Conservation (phyloP, 2,329 filamentous ascomycete species). For the Ophiostoma pallidulum region DNA sequence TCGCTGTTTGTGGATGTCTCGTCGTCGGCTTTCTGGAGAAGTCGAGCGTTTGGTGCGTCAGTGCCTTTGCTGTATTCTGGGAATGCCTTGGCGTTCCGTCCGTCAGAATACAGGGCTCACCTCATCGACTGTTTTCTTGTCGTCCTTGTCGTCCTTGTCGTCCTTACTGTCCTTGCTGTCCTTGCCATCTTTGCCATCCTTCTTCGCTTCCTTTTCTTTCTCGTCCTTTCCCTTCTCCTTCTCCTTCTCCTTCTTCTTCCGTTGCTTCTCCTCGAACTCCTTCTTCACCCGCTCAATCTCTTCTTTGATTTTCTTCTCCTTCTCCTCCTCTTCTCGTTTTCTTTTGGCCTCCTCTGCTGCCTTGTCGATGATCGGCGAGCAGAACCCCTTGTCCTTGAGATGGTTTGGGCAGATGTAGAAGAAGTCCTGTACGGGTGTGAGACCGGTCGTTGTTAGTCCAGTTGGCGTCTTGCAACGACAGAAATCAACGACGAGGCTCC, state of each 20-base stretch:
- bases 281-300: conserved; percentile 59
- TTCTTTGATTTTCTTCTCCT: conserved; percentile 55
- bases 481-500: no score
- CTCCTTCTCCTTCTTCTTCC: conserved; percentile 59
- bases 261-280: conserved; percentile 66
- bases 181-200: conserved; percentile 33
- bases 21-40: conserved; percentile 1
- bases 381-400: conserved; percentile 75
- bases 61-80: no score
- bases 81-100: no score
- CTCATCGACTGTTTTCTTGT: conserved; percentile 1
- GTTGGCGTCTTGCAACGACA: no score
- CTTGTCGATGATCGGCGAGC: conserved; percentile 61
- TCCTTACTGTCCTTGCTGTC: conserved; percentile 30
- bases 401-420: conserved; percentile 86
- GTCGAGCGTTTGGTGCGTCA: no score
- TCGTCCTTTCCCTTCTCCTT: conserved; percentile 46
- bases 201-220: conserved; percentile 36
- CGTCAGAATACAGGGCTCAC: no score
- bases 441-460: no score
- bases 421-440: no score
- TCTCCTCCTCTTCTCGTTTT: conserved; percentile 55
- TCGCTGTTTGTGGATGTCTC: conserved; percentile 44
- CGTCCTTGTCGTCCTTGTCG: conserved; percentile 22
- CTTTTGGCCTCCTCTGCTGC: conserved; percentile 54